A percentile compares a stretch with the other conserved stretches of the same genome.
These are phyloP conservation scores for Xerocomellus chrysenteron DNA, from an alignment of 768 basidiomycete genomes.

Conservation along the genomic window DNA sequence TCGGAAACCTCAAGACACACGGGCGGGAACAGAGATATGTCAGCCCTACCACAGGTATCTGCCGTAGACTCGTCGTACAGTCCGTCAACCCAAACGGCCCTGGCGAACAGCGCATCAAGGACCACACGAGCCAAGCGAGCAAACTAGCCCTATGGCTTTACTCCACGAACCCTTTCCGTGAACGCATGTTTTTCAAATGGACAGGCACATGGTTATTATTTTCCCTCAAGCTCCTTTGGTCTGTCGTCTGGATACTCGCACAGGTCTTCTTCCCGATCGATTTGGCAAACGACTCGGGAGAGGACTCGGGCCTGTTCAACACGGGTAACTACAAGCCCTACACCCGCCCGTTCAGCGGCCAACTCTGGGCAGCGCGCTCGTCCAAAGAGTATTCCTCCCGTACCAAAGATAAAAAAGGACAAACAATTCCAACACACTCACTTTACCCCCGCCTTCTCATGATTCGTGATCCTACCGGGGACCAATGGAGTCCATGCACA, in stretches of 20 bases:
- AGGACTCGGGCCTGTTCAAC: neutral
- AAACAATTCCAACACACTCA: constrained; percentile 6
- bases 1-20: neutral
- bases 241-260: neutral
- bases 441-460: constrained; percentile 14
- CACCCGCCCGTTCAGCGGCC: constrained; percentile 4
- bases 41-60: constrained; percentile 15
- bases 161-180: neutral
- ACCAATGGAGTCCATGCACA: constrained; percentile 5
- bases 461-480: neutral
- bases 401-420: neutral
- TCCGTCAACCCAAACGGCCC: constrained; percentile 2
- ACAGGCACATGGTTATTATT: constrained; percentile 6
- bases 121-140: neutral
- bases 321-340: constrained; percentile 5
- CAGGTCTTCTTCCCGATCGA: neutral
- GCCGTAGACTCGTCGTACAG: constrained; percentile 14
- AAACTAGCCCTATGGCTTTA: constrained; percentile 18
- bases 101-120: constrained; percentile 2
- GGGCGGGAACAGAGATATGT: constrained; percentile 16
- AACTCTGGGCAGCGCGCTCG: constrained; percentile 24
- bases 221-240: constrained; percentile 9
- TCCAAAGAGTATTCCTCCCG: constrained; percentile 15
- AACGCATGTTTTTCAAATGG: constrained; percentile 6
- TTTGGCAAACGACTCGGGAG: neutral